Evolutionary conservation across 345 rosid species (phyloP).

Genomic region (Dovyalis caffra): DNA sequence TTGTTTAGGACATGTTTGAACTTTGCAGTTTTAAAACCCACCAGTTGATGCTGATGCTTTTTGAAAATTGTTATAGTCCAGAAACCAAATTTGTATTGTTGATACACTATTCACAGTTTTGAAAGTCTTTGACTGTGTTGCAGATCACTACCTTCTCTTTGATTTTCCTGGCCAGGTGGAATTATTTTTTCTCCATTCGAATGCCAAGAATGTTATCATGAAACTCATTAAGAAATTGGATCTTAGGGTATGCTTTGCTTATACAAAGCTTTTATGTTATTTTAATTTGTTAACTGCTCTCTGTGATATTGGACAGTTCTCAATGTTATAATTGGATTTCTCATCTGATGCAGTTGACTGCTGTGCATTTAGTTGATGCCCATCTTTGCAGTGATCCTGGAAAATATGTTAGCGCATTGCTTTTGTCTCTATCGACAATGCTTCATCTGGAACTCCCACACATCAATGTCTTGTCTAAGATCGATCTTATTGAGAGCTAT

Average conservation of each 20-base stretch:
- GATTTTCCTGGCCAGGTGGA: conserved; percentile 99
- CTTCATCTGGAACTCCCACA: conserved; percentile 94
- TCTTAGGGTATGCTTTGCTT: conserved; percentile 61
- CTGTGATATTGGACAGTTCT: neutral
- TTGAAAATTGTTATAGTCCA: no score
- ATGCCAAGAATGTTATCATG: conserved; percentile 67
- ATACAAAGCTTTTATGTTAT: neutral
- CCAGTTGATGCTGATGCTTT: neutral
- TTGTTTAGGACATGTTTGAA: neutral
- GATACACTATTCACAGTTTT: neutral
- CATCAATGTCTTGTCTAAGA: conserved; percentile 86
- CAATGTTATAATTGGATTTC: conserved; percentile 18
- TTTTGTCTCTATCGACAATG: conserved; percentile 85
- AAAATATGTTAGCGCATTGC: conserved; percentile 79
- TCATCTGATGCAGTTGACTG: conserved; percentile 64
- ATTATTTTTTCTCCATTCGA: conserved; percentile 75
- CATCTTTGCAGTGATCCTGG: conserved; percentile 86
- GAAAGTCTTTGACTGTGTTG: conserved; percentile 29
- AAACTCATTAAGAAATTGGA: conserved; percentile 73
- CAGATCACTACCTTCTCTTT: conserved; percentile 94
- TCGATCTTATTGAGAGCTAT: conserved; percentile 81
- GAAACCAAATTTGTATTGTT: no score
- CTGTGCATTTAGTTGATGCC: conserved; percentile 82
- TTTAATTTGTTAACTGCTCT: neutral
- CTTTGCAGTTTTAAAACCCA: neutral